These are phyloP conservation scores for Aspergillus pseudotamarii DNA, from an alignment of 2,329 filamentous ascomycete species.

Conservation along the genomic window DNA sequence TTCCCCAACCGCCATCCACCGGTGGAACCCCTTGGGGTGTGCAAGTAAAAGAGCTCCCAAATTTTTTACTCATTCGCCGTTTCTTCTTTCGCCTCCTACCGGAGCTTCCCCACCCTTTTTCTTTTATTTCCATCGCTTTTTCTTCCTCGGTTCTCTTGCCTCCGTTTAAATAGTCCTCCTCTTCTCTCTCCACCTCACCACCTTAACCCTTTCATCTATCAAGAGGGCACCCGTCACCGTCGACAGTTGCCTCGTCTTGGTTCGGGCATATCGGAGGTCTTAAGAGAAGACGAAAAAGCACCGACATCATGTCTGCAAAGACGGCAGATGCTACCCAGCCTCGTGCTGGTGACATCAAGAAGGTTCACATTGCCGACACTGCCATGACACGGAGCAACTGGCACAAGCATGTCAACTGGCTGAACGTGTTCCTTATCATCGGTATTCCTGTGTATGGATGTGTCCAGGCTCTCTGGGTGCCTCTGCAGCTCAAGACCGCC, in stretches of 20 bases:
- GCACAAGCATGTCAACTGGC: constrained; percentile 93
- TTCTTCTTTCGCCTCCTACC: constrained; percentile 1
- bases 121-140: constrained; percentile 7
- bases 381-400: constrained; percentile 81
- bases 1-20: constrained; percentile 26
- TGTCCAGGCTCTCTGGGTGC: constrained; percentile 76
- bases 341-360: constrained; percentile 56
- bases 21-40: constrained; percentile 19
- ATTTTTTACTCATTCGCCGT: constrained; percentile 5
- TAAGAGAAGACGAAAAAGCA: not conserved
- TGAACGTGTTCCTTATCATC: constrained; percentile 81
- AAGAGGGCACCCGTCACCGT: not conserved
- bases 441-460: constrained; percentile 74
- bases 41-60: constrained; percentile 2
- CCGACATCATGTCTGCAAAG: constrained; percentile 41
- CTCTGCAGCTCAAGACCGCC: constrained; percentile 70
- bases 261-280: constrained; percentile 4
- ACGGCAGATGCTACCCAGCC: constrained; percentile 35
- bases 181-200: constrained; percentile 15
- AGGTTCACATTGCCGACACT: constrained; percentile 82
- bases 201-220: not conserved
- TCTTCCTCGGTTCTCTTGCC: constrained; percentile 13
- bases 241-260: not conserved
- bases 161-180: constrained; percentile 11
- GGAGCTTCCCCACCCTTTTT: constrained; percentile 8